Base-by-base conservation (phyloP, 306 rosid species). In the Cicer pinnatifidum region DNA sequence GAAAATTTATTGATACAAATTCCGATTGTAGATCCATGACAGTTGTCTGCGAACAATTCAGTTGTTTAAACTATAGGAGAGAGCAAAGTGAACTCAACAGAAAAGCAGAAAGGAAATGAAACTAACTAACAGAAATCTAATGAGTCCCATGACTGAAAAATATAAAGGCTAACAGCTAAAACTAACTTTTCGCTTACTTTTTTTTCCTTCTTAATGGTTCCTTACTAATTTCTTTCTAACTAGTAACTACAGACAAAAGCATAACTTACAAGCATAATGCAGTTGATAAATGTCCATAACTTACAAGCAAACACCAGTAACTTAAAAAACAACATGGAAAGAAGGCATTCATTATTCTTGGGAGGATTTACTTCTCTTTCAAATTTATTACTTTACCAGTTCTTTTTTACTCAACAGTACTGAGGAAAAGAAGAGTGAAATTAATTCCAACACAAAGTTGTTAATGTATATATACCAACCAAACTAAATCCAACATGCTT, bases 331-430 rank as follows among this genome's bases (percentile, higher is more conserved):
- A 52, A 69, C 54, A 47, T 37, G 60, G 12, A 69, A 60, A 39
- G 20, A 48, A 28, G 46, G 16, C 9, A 39, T 50, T 38, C 51
- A 11, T 74, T 74, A 35, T 61, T 61, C 15, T 48, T 11, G 23
- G 63, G 41, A 38, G 65, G 78, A 45, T 45, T 54, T 28, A 44
- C 68, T 66, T 66, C 58, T 56, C 48, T 66, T 67, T 66, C 67
- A 66, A 67, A 20, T 13, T 44, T 54, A 54, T 66, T 28, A 76
- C 10, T 28, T 33, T 28, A 33, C 13, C 47, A 16, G 9, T 57
- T 77, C 64, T 10, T 47, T 45, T 72, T 37, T 6, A 57, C 43
- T 46, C 47, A n/a, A 37, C 8, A 58, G 45, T 38, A 47, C 10
- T 2, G 62, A 58, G 63, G 33, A 57, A 37, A 68, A 43, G 38